Evolutionary conservation across 2,329 filamentous ascomycete species (phyloP).

Genomic region (Fusarium brachygibbosum): DNA sequence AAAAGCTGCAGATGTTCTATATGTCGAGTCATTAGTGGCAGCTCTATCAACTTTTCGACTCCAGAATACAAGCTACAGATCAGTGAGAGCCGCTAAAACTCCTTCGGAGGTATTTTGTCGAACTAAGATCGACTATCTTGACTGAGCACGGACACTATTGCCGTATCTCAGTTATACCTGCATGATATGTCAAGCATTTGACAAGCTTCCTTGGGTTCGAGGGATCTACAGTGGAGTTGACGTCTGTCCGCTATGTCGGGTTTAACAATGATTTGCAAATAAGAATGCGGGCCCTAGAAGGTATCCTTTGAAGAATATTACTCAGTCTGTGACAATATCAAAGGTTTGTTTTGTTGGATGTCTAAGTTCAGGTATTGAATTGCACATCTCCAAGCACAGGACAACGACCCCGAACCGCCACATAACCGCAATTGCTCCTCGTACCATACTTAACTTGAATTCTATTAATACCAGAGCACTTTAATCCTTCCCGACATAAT

Average conservation of each 20-base stretch:
- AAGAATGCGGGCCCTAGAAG: background rate
- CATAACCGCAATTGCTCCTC: too few relatives aligned
- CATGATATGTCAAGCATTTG: constrained; percentile 1
- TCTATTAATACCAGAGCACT: fast-evolving
- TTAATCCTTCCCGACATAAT: background rate
- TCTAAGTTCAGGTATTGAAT: background rate
- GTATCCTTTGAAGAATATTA: background rate
- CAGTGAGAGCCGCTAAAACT: background rate
- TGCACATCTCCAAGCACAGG: background rate
- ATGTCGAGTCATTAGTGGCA: background rate
- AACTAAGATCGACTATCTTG: background rate
- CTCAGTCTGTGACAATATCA: fast-evolving
- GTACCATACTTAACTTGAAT: background rate
- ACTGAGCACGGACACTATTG: background rate
- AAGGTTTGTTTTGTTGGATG: background rate
- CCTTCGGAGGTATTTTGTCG: background rate
- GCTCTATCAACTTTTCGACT: background rate
- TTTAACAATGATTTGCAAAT: background rate
- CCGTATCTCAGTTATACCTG: background rate
- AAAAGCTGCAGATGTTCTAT: too few relatives aligned
- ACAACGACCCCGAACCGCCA: too few relatives aligned
- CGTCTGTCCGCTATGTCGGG: background rate
- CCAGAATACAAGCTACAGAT: background rate
- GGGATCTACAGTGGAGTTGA: background rate
- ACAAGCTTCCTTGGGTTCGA: constrained; percentile 8